Base-by-base conservation (phyloP, 1,139 yeast genomes). In the Sugiyamaella sp. region DNA sequence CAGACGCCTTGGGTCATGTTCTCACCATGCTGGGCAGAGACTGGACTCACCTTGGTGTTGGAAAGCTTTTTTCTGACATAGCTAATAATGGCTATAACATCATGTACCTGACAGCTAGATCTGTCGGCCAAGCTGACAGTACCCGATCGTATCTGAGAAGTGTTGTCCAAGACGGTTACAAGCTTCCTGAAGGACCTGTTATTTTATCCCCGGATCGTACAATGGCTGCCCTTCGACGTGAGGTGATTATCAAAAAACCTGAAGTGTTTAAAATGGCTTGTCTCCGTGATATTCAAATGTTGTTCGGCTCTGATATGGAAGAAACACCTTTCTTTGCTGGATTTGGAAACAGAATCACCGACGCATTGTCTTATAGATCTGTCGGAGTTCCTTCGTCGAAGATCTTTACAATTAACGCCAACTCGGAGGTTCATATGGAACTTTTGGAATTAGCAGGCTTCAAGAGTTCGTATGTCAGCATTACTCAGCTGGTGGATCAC, bases 221-320 rank as follows among this genome's bases (percentile, higher is more conserved):
- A 0, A 89, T 95, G 76, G 99, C 99, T 1, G 99, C 99, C 0
- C 74, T 95, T 53, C 80, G 80, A 62, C 78, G 99, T 59, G 99
- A 95, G 66, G 95, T 95, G 41, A 93, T 95, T 49, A 75, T 93
- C 67, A 88, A 90, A 61, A 91, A 93, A 66, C 99, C 99, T 0
- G 99, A 95, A 69, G 95, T 95, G 29, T 95, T 95, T 76, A 95
- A 95, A 66, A 95, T 95, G 95, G 96, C 99, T 0, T 93, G 99
- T 71, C 75, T 95, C 58, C 83, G 86, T 51, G 99, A 95, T 73
- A 85, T 95, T 57, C 82, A 83, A 63, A 80, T 85, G 54, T 74
- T 95, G 29, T 82, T 69, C 60, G 72, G 67, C 10, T 61, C 57
- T 10, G 65, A 65, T 24, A 62, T 61, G 27, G 60, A 55, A 9